Evolutionary conservation across 805 yeast genomes (phyloP).

Genomic region (Candida andamanensis): DNA sequence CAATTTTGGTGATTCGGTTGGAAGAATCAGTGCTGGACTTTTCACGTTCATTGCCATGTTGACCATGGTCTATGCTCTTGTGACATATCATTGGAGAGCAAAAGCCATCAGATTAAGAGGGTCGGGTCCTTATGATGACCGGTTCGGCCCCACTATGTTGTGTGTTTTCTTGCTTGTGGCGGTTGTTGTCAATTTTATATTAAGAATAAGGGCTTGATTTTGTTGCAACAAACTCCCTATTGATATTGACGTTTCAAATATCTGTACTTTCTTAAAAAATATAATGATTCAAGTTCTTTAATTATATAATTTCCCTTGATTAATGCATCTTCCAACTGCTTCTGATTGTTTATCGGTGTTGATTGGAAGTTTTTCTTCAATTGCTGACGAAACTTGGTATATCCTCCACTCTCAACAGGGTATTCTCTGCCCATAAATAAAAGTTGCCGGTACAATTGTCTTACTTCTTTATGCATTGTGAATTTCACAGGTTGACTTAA

Average conservation of each 20-base stretch:
- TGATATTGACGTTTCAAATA: conserved; percentile 22
- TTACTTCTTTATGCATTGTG: conserved; percentile 20
- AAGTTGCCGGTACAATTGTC: conserved; percentile 21
- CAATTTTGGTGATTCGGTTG: conserved; percentile 93
- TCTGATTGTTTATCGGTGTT: conserved; percentile 11
- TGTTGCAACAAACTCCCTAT: neutral
- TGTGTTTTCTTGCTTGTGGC: conserved; percentile 91
- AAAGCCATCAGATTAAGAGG: conserved; percentile 97
- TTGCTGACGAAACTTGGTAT: conserved; percentile 15
- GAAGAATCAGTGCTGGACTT: conserved; percentile 87
- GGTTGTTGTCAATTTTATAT: conserved; percentile 84
- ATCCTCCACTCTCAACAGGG: conserved; percentile 28
- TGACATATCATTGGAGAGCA: conserved; percentile 99
- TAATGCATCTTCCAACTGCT: conserved; percentile 20
- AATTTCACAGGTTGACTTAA: too few relatives aligned
- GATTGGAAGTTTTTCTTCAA: conserved; percentile 18
- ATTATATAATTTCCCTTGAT: conserved; percentile 23
- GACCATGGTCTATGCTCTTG: conserved; percentile 92
- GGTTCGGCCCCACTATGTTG: conserved; percentile 96
- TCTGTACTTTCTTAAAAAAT: conserved; percentile 26
- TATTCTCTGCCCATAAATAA: conserved; percentile 32
- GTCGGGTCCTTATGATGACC: conserved; percentile 98
- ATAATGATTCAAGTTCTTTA: conserved; percentile 29
- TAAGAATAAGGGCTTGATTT: conserved; percentile 60
- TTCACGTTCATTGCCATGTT: conserved; percentile 97